phyloP scores from a whole-genome alignment of 208 protist species.

The Naegleria lovaniensis region DNA sequence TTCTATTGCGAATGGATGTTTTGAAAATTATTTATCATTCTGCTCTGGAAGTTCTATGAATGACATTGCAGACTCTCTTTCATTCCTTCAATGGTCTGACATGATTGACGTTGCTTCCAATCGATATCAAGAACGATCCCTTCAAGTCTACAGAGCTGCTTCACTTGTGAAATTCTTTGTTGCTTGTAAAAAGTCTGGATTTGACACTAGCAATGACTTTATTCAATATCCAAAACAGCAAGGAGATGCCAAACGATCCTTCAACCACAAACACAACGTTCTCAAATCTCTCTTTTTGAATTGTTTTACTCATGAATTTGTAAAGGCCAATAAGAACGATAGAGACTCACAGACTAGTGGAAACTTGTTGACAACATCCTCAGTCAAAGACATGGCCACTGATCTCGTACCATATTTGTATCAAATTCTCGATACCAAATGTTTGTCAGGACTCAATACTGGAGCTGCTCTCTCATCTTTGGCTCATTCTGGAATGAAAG shows the following conservation, averaged over 20 bases:
- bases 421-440: background rate
- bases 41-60: background rate
- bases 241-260: background rate
- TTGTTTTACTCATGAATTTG: background rate
- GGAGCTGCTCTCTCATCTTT: background rate
- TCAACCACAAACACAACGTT: background rate
- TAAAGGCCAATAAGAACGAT: background rate
- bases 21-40: slow-evolving; percentile 19
- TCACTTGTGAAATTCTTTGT: background rate
- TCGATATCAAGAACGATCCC: background rate
- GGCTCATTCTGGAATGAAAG: background rate
- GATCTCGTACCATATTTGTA: background rate
- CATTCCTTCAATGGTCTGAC: background rate
- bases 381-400: background rate
- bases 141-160: background rate
- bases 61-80: background rate
- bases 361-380: background rate
- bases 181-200: background rate
- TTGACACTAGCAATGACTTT: background rate
- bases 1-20: background rate
- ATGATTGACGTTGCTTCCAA: background rate
- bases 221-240: slow-evolving; percentile 14
- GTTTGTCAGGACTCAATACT: background rate
- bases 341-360: no score
- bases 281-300: background rate